Percentiles rank a stretch among this genome's conserved stretches.
Conservation (phyloP, 1,284 basidiomycete species). For the Boletus albobrunnescens region DNA sequence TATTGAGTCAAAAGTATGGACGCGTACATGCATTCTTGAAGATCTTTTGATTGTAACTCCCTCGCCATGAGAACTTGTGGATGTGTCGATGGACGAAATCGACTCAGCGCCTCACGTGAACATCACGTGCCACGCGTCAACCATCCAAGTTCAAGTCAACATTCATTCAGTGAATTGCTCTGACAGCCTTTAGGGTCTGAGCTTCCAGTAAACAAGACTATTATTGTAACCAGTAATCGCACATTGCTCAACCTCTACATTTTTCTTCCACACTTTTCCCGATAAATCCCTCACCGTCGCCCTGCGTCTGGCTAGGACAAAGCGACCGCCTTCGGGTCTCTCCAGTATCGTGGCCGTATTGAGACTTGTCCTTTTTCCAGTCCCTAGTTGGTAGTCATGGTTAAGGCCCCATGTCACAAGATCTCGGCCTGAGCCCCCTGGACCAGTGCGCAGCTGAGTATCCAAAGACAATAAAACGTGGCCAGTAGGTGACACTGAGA, state of each 20-base stretch:
- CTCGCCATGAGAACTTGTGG: slow-evolving; percentile 29
- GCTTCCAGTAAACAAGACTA: slow-evolving; percentile 75
- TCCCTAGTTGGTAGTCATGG: slow-evolving; percentile 79
- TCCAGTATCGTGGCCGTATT: slow-evolving; percentile 62
- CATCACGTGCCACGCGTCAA: slow-evolving; percentile 23
- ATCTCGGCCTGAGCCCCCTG: slow-evolving; percentile 52
- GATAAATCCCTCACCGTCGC: slow-evolving; percentile 63
- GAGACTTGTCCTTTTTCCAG: slow-evolving; percentile 74
- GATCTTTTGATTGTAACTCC: slow-evolving; percentile 32
- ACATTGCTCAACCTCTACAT: slow-evolving; percentile 67
- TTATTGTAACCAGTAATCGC: slow-evolving; percentile 60
- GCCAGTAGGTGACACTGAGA: slow-evolving; percentile 74
- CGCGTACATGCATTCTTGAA: slow-evolving; percentile 36
- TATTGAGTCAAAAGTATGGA: background rate
- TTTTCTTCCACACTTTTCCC: slow-evolving; percentile 64
- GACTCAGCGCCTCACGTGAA: too few species aligned
- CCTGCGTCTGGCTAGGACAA: slow-evolving; percentile 51
- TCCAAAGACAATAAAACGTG: slow-evolving; percentile 79
- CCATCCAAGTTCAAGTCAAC: too few species aligned
- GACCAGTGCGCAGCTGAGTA: slow-evolving; percentile 49
- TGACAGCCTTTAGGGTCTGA: slow-evolving; percentile 39
- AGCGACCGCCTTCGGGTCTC: slow-evolving; percentile 48
- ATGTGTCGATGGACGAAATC: too few species aligned
- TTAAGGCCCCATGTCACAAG: slow-evolving; percentile 69
- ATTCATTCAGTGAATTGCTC: too few species aligned